A percentile compares a stretch with the other conserved stretches of the same genome.
phyloP scores from a whole-genome alignment of 2,329 filamentous ascomycete species.

The Onygena corvina region DNA sequence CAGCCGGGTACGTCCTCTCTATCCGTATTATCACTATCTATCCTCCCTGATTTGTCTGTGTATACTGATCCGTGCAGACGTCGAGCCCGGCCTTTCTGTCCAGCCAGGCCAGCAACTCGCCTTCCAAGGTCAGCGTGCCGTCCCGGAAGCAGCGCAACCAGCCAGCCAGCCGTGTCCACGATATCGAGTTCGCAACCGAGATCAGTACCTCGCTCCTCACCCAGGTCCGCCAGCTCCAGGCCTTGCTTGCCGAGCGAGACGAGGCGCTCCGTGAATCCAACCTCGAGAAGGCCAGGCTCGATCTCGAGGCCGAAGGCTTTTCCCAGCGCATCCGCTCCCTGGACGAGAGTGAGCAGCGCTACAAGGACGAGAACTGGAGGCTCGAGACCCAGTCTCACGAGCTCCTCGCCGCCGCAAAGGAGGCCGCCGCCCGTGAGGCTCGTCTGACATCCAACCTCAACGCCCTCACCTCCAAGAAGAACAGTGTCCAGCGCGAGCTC shows the following conservation, averaged over 20 bases:
- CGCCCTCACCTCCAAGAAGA: slow-evolving; percentile 61
- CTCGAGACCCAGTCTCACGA: slow-evolving; percentile 89
- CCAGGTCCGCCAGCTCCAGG: slow-evolving; percentile 86
- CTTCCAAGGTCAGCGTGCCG: slow-evolving; percentile 76
- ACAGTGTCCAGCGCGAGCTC: slow-evolving; percentile 65
- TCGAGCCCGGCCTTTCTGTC: slow-evolving; percentile 68
- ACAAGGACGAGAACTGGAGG: slow-evolving; percentile 98
- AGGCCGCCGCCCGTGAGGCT: slow-evolving; percentile 70
- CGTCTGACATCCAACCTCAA: slow-evolving; percentile 64
- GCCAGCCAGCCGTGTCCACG: slow-evolving; percentile 73
- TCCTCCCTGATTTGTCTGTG: too few species aligned
- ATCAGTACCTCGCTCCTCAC: slow-evolving; percentile 88
- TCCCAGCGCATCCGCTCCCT: slow-evolving; percentile 67
- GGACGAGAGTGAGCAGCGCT: slow-evolving; percentile 88
- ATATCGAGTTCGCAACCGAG: slow-evolving; percentile 96
- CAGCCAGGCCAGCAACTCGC: slow-evolving; percentile 70
- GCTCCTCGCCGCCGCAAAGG: slow-evolving; percentile 58
- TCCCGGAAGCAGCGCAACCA: slow-evolving; percentile 85
- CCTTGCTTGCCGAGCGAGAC: slow-evolving; percentile 73
- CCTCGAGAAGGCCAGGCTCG: slow-evolving; percentile 63
- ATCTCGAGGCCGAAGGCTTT: slow-evolving; percentile 68
- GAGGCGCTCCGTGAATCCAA: slow-evolving; percentile 67
- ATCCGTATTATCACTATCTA: background rate
- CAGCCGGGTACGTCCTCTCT: slow-evolving; percentile 30
- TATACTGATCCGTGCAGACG: slow-evolving; percentile 37